Conservation (phyloP, 768 basidiomycete species). For the Tulasnella sp. region DNA sequence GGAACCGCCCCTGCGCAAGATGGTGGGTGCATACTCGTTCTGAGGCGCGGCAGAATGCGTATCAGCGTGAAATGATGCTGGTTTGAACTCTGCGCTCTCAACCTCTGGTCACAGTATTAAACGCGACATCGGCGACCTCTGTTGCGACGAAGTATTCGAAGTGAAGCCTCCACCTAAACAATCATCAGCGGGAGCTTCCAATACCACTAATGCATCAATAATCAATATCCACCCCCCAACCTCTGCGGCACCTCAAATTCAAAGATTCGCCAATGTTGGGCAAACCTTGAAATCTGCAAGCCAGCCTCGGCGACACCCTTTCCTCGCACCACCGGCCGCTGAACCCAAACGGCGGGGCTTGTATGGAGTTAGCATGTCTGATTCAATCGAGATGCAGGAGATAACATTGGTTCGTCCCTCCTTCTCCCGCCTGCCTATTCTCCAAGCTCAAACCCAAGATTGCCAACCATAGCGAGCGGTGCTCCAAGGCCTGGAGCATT, state of each 20-base stretch:
- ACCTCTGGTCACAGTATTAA: constrained; percentile 57
- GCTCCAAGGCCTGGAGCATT: no score
- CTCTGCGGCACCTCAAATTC: background rate
- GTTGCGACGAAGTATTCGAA: constrained; percentile 90
- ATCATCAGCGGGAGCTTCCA: background rate
- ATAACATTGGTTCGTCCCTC: no score
- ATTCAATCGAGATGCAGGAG: no score
- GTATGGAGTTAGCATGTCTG: no score
- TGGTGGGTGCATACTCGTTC: constrained; percentile 52
- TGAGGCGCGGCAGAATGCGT: background rate
- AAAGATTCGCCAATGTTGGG: background rate
- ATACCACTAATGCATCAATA: background rate
- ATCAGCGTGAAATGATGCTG: background rate
- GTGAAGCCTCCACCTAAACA: constrained; percentile 29
- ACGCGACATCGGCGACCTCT: constrained; percentile 90
- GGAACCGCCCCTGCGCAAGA: constrained; percentile 78
- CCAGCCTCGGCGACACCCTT: no score
- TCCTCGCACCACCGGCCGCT: no score
- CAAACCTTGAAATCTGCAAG: background rate
- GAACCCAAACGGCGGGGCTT: no score
- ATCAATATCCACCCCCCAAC: background rate
- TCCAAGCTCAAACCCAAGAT: no score
- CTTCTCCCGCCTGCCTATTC: no score
- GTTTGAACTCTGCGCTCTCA: background rate
- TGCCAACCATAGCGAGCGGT: no score